These are phyloP conservation scores for Microbotryum lychnidis-dioicae DNA, from an alignment of 1,284 basidiomycete genomes.

Conservation along the genomic window DNA sequence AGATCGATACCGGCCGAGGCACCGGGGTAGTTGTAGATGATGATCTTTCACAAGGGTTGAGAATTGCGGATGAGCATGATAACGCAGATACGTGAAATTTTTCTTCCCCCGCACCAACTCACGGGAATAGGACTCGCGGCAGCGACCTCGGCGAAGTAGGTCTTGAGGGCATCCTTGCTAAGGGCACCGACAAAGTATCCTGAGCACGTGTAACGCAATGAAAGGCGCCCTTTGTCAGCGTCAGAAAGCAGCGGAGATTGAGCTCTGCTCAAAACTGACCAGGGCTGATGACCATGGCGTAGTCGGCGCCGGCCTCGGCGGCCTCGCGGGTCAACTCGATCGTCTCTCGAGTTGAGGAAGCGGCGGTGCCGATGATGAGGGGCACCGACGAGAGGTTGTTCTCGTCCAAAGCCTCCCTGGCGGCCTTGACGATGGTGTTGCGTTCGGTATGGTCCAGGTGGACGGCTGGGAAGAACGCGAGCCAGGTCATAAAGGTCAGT, in stretches of 20 bases:
- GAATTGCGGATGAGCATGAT: neutral
- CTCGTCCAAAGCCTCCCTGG: slow-evolving; percentile 63
- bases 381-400: slow-evolving; percentile 57
- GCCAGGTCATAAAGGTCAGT: no score
- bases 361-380: slow-evolving; percentile 78
- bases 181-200: slow-evolving; percentile 46
- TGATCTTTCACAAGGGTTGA: slow-evolving; percentile 33
- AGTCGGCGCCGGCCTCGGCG: slow-evolving; percentile 66
- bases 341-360: slow-evolving; percentile 66
- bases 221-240: neutral
- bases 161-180: slow-evolving; percentile 42
- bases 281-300: slow-evolving; percentile 54
- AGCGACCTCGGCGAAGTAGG: slow-evolving; percentile 55
- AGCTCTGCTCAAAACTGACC: slow-evolving; percentile 7
- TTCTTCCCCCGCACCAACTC: neutral
- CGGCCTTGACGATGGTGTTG: slow-evolving; percentile 54
- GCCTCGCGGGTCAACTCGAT: slow-evolving; percentile 70
- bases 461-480: slow-evolving; percentile 47
- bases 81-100: neutral
- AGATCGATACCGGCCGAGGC: slow-evolving; percentile 74
- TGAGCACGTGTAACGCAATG: neutral
- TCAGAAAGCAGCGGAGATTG: neutral
- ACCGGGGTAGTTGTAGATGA: slow-evolving; percentile 80
- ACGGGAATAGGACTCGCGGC: slow-evolving; percentile 72
- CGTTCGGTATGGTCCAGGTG: slow-evolving; percentile 66